A percentile compares a stretch with the other conserved stretches of the same genome.
Conservation (phyloP, 202 grass and related monocot genomes). For the Musa balbisiana region DNA sequence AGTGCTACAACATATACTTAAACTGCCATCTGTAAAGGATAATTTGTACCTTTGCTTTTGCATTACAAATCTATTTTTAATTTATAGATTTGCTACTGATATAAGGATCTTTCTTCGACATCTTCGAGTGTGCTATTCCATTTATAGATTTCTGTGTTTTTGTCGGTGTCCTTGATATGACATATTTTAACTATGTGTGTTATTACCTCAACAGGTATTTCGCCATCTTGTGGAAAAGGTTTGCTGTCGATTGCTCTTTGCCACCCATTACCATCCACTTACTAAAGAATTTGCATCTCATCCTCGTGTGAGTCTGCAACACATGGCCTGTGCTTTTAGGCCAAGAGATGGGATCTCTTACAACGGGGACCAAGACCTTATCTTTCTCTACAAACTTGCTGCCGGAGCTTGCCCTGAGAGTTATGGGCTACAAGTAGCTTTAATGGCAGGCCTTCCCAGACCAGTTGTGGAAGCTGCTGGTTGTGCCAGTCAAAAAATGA, state of each 20-base stretch:
- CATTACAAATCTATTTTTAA: background rate
- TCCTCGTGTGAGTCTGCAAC: conserved; percentile 70
- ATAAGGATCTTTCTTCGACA: background rate
- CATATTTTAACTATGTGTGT: background rate
- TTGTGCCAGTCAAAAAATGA: conserved; percentile 51
- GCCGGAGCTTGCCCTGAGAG: conserved; percentile 70
- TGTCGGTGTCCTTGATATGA: background rate
- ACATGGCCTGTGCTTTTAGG: conserved; percentile 77
- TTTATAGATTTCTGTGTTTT: background rate
- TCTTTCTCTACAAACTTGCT: conserved; percentile 74
- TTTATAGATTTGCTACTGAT: background rate
- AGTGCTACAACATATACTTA: too few species aligned
- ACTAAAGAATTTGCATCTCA: conserved; percentile 88
- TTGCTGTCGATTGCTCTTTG: conserved; percentile 72
- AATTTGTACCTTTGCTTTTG: background rate
- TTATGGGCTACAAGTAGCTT: conserved; percentile 81
- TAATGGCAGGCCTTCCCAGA: conserved; percentile 67
- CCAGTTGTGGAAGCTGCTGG: conserved; percentile 47
- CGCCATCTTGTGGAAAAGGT: conserved; percentile 75
- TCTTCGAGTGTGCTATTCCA: background rate
- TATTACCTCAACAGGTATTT: conserved; percentile 56
- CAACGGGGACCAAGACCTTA: conserved; percentile 34
- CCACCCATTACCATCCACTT: conserved; percentile 84
- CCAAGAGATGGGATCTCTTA: conserved; percentile 23
- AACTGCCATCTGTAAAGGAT: too few species aligned